A percentile compares a stretch with the other conserved stretches of the same genome.
These are phyloP conservation scores for Porogramme epimiltina DNA, from an alignment of 1,284 basidiomycete genomes.

Conservation along the genomic window DNA sequence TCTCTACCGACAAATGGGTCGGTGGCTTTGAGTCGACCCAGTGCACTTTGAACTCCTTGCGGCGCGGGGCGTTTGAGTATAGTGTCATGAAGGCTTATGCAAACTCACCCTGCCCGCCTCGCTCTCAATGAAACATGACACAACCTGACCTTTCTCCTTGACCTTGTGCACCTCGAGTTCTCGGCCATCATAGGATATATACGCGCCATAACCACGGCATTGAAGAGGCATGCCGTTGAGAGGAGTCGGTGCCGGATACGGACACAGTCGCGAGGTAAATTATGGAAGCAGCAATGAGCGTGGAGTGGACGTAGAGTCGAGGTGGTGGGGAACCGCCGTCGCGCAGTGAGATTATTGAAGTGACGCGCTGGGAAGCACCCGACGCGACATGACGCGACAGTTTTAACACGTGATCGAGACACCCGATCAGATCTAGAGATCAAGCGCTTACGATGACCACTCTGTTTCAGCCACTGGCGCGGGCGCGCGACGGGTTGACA, in stretches of 20 bases:
- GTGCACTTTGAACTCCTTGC: constrained; percentile 12
- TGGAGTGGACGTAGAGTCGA: neutral
- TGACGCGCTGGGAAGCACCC: neutral
- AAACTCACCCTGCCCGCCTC: constrained; percentile 23
- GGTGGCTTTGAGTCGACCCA: constrained; percentile 20
- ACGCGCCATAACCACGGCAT: constrained; percentile 15
- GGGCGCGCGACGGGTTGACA: no score
- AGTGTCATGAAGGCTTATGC: no score
- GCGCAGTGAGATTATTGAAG: no score
- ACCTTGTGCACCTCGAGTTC: constrained; percentile 16
- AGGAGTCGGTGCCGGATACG: no score
- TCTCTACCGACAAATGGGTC: constrained; percentile 13
- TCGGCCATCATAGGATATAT: constrained; percentile 21
- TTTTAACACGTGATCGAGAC: constrained; percentile 11
- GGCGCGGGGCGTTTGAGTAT: no score
- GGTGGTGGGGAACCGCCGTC: no score
- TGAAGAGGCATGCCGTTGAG: constrained; percentile 8
- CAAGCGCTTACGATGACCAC: neutral
- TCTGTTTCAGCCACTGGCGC: no score
- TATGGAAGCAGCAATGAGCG: neutral
- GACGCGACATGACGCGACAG: constrained; percentile 3
- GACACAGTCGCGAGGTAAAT: no score
- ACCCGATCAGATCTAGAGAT: constrained; percentile 11
- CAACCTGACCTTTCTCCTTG: constrained; percentile 17
- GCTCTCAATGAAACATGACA: constrained; percentile 24